phyloP scores from a whole-genome alignment of 2,329 filamentous ascomycete species.

The Aspergillus clavatus region DNA sequence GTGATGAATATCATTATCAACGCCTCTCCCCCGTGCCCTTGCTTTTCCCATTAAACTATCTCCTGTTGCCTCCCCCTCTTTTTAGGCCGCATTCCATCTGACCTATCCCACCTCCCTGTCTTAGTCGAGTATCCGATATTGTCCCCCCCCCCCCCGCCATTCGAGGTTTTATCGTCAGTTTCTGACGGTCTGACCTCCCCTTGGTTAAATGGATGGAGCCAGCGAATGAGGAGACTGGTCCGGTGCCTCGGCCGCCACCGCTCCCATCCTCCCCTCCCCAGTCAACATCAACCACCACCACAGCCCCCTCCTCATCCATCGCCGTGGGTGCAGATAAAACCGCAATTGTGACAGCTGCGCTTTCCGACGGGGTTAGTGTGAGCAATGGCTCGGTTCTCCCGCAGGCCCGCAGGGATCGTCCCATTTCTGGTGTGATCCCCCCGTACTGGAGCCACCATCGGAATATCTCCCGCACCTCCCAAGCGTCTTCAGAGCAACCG shows the following conservation, averaged over 20 bases:
- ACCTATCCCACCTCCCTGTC: slow-evolving; percentile 14
- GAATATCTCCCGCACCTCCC: slow-evolving; percentile 38
- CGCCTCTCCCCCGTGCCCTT: slow-evolving; percentile 2
- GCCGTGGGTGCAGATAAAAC: slow-evolving; percentile 6
- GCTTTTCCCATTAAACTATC: slow-evolving; percentile 4
- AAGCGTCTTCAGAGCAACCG: slow-evolving; percentile 35
- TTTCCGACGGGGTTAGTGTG: slow-evolving; percentile 4
- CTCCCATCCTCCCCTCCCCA: slow-evolving; percentile 20
- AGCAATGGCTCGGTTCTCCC: slow-evolving; percentile 12
- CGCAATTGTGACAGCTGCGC: slow-evolving; percentile 6
- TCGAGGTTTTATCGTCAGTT: slow-evolving; percentile 1
- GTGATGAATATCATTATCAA: background rate
- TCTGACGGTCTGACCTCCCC: slow-evolving; percentile 6
- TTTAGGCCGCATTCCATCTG: slow-evolving; percentile 12
- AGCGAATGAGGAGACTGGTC: slow-evolving; percentile 35
- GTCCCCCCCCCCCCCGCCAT: background rate
- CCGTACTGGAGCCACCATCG: slow-evolving; percentile 46
- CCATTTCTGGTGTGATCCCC: slow-evolving; percentile 34
- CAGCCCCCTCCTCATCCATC: slow-evolving; percentile 7
- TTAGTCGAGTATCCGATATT: slow-evolving; percentile 5
- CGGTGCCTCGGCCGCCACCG: slow-evolving; percentile 26
- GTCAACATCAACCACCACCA: slow-evolving; percentile 6
- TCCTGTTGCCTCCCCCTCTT: slow-evolving; percentile 7
- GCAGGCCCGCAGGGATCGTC: slow-evolving; percentile 17
- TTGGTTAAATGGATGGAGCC: slow-evolving; percentile 40